A percentile compares a stretch with the other conserved stretches of the same genome.
These are phyloP conservation scores for Kodamaea sp. DNA, from an alignment of 1,139 yeast species.

Conservation along the genomic window DNA sequence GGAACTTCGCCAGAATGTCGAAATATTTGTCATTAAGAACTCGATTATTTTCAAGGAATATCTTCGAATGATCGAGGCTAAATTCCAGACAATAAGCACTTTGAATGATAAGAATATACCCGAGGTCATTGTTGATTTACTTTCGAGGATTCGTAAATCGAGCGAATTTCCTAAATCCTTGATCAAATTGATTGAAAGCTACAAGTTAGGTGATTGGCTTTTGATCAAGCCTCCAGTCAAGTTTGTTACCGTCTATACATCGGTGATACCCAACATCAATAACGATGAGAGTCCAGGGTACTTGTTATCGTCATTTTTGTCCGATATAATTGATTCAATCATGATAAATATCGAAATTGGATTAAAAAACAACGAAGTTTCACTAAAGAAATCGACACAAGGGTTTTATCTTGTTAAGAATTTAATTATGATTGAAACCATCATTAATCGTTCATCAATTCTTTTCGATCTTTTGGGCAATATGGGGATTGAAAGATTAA, in stretches of 20 bases:
- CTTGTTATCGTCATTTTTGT: slow-evolving; percentile 58
- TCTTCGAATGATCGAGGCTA: slow-evolving; percentile 50
- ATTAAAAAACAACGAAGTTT: slow-evolving; percentile 38
- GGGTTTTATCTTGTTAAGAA: slow-evolving; percentile 77
- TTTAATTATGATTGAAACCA: slow-evolving; percentile 69
- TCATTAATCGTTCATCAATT: slow-evolving; percentile 56
- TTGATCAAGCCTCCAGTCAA: slow-evolving; percentile 50
- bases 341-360: slow-evolving; percentile 56
- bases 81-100: slow-evolving; percentile 41
- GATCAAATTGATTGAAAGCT: slow-evolving; percentile 44
- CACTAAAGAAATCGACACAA: slow-evolving; percentile 47
- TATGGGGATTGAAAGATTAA: slow-evolving; percentile 64
- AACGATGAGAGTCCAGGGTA: slow-evolving; percentile 43
- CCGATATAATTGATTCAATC: slow-evolving; percentile 74
- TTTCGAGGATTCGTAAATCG: slow-evolving; percentile 59
- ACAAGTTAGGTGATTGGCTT: slow-evolving; percentile 68
- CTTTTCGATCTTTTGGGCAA: slow-evolving; percentile 55
- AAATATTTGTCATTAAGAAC: slow-evolving; percentile 12
- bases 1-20: slow-evolving; percentile 11
- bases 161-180: slow-evolving; percentile 61
- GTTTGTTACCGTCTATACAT: slow-evolving; percentile 49
- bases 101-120: slow-evolving; percentile 67
- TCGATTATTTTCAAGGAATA: slow-evolving; percentile 47
- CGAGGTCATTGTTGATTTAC: slow-evolving; percentile 62
- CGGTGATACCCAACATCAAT: slow-evolving; percentile 37